Conservation (phyloP, 176 grass and related monocot species). For the Elaeis guineensis region DNA sequence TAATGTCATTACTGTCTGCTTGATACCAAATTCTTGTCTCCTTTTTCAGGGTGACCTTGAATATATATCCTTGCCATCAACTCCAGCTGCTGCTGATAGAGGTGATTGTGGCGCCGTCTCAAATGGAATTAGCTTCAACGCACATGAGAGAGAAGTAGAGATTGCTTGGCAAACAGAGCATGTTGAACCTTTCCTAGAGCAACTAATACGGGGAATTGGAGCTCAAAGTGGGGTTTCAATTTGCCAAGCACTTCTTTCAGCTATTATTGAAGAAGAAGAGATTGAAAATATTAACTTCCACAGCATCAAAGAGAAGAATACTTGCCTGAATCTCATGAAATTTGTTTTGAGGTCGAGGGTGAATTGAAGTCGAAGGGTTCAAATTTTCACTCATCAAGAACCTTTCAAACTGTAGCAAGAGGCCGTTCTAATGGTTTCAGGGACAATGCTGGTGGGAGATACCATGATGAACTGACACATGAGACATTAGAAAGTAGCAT, state of each 20-base stretch:
- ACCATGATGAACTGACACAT: constrained; percentile 35
- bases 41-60: constrained; percentile 48
- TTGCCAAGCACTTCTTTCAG: constrained; percentile 67
- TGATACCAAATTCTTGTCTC: constrained; percentile 1
- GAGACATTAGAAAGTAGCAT: constrained; percentile 20
- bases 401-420: constrained; percentile 36
- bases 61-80: constrained; percentile 53
- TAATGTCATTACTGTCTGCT: not conserved
- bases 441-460: constrained; percentile 50
- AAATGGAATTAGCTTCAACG: constrained; percentile 40
- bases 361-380: constrained; percentile 40
- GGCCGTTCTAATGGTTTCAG: constrained; percentile 34
- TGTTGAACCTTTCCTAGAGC: constrained; percentile 55
- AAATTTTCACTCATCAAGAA: constrained; percentile 36
- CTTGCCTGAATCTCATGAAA: constrained; percentile 40
- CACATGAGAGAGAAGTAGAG: constrained; percentile 34
- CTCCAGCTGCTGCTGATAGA: constrained; percentile 37
- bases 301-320: constrained; percentile 29
- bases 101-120: constrained; percentile 34
- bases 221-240: constrained; percentile 32
- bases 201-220: constrained; percentile 53
- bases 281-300: constrained; percentile 43
- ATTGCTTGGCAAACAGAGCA: constrained; percentile 46
- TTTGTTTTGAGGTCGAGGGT: constrained; percentile 38
- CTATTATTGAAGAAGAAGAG: constrained; percentile 63